Base-by-base conservation (phyloP, 768 basidiomycete genomes). In the Mycena crocata region DNA sequence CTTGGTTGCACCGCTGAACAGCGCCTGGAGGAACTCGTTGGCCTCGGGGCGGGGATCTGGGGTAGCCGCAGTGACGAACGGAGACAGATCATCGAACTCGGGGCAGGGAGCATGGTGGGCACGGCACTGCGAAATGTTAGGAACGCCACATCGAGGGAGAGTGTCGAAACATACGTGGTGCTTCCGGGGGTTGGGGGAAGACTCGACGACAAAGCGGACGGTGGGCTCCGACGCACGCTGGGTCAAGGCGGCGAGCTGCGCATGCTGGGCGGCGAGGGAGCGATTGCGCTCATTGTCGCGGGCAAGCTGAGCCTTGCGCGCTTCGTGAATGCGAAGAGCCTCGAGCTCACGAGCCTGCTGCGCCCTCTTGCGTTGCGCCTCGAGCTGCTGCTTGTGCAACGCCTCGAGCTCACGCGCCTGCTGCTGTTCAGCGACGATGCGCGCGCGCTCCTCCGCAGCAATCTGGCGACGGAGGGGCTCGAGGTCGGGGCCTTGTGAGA, bases 371-470 rank as follows among this genome's bases (percentile, higher is more conserved):
- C 44, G 61, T 12, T 44, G 66, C 28, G 40, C 31, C 55, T 64
- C 39, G 19, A 28, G 13, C 45, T 58, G 51, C 26, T 69, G 63
- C 45, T 71, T 72, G 37, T 61, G 69, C 13, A 68, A 64, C 40
- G 42, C 75, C 73, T 44, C 66, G 69, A 54, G 57, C 62, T 65
- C 31, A 5, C 39, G 57, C 1, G 42, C 61, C 39, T 67, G 52
- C 44, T 72, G 54, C 44, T 73, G 70, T 49, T 68, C 70, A 21
- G n/a, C 62, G 26, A 35, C 40, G 49, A 64, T 60, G 32, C 59
- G 57, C 17, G 62, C 57, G n/a, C 70, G 67, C 50, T 64, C 65
- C 54, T 67, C 60, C 0, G 49, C 62, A 1, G 66, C 62, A 34
- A 64, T 65, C 61, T 66, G 66, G 26, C 34, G 64, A 26, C 66